Percentiles rank a stretch among this genome's conserved stretches.
Conservation (phyloP, 108 stramenopile species). For the Fragilariopsis cylindrus region DNA sequence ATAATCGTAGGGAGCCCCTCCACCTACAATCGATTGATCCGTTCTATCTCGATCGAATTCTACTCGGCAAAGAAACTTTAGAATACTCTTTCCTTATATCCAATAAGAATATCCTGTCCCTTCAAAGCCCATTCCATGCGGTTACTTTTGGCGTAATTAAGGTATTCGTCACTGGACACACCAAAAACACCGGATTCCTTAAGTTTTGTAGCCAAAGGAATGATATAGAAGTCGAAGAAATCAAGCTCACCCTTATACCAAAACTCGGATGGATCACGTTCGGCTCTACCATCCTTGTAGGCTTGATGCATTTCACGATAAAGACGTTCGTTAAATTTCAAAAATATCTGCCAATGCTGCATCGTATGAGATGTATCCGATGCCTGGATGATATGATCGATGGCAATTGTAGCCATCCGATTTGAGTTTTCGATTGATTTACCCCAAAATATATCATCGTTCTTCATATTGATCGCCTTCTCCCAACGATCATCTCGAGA, state of each 20-base stretch:
- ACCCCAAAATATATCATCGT: not conserved
- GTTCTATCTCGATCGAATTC: too few relatives aligned
- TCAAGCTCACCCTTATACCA: constrained; percentile 17
- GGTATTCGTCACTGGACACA: constrained; percentile 13
- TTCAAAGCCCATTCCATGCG: constrained; percentile 7
- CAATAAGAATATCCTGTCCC: constrained; percentile 2
- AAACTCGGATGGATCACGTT: constrained; percentile 15
- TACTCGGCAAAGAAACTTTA: not conserved
- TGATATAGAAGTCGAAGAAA: constrained; percentile 12
- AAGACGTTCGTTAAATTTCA: constrained; percentile 41
- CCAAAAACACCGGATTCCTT: constrained; percentile 10
- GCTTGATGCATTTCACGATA: constrained; percentile 31
- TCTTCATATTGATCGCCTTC: constrained; percentile 3
- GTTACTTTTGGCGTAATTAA: not conserved
- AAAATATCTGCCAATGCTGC: constrained; percentile 46
- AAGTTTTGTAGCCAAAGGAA: not conserved
- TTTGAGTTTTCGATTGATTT: constrained; percentile 1
- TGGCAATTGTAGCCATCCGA: constrained; percentile 39
- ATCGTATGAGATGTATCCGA: constrained; percentile 49
- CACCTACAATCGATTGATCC: too few relatives aligned
- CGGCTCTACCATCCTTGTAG: constrained; percentile 32
- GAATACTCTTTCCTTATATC: not conserved
- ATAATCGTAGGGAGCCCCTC: too few relatives aligned
- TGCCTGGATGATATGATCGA: constrained; percentile 50
- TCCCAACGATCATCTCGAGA: constrained; percentile 19